Evolutionary conservation across 2,329 filamentous ascomycete species (phyloP), one percentile per base, ranked within the genome.

Genomic region (Huntiella moniliformis): DNA sequence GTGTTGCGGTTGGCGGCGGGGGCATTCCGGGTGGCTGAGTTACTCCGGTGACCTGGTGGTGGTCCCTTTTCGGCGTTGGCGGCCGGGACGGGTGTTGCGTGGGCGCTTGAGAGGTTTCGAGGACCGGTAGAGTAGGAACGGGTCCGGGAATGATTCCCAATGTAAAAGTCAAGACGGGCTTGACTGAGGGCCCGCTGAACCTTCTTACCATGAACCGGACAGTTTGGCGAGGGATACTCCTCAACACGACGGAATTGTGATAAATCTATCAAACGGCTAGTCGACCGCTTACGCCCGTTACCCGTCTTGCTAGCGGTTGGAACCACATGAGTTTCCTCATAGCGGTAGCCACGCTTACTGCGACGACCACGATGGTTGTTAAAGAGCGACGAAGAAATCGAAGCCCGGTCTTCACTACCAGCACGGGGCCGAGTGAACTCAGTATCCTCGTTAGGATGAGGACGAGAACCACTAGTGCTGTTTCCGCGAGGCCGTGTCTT

Each of bases 231-330:
- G 2, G 38, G 44, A 34, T 48, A 50, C 17, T 51, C 50, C 32
- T 51, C 50, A 12, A 51, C 44, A 5, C 39, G 15, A 7, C 44
- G 45, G 33, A 51, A 51, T 22, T 50, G 47, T 1, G 50, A 47
- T 4, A 51, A 22, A 10, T 51, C 42, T 0, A 48, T 22, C 10
- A 33, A 28, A 5, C 43, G 47, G 1, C 38, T 45, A 22, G 38
- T 32, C 5, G 42, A 49, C 3, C 42, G 31, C n/a, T 42, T 39
- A 4, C 34, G 15, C 1, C 18, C 33, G 6, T 11, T 17, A 11
- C 32, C 17, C 11, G 22, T 28, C 2, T 28, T 42, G 4, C 34
- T 28, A 5, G 32, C 11, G 15, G 8, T 47, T 16, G 12, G n/a
- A 32, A 2, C 38, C 15, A 15, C 13, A 42, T 6, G 40, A 3